Conservation (phyloP, 2,329 filamentous ascomycete species). For the Trichophyton schoenleinii region DNA sequence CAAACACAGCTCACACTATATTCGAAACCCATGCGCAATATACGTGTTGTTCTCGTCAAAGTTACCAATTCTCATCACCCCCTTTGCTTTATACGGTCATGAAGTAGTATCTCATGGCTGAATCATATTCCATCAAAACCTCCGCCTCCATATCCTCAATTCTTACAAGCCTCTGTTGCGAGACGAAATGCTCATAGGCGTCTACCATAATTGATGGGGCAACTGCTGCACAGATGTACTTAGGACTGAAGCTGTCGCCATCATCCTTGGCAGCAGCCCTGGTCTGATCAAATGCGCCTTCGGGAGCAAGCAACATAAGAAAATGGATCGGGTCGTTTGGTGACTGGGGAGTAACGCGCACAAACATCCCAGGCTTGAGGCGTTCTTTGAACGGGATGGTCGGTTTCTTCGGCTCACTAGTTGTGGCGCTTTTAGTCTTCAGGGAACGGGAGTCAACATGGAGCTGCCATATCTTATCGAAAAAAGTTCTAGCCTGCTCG, state of each 20-base stretch:
- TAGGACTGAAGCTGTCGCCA: neutral
- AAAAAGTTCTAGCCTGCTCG: constrained; percentile 1
- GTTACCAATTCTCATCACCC: neutral
- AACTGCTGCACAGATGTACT: constrained; percentile 1
- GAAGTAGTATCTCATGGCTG: neutral
- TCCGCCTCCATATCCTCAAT: neutral
- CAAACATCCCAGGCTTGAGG: constrained; percentile 1
- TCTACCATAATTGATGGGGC: neutral
- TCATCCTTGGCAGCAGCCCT: neutral
- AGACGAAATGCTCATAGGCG: neutral
- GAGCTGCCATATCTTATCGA: constrained; percentile 2
- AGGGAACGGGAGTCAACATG: neutral
- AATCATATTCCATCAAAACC: constrained; percentile 3
- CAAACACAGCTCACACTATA: neutral
- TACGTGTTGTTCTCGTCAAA: neutral
- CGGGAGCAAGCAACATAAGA: neutral
- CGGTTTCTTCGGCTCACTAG: neutral
- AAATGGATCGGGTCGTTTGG: constrained; percentile 1
- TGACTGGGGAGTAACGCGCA: neutral
- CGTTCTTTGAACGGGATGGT: neutral
- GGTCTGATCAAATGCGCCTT: neutral
- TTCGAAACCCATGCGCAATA: neutral
- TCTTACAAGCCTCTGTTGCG: neutral
- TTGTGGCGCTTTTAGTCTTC: neutral
- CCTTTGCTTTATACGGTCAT: neutral